Evolutionary conservation across 2,329 filamentous ascomycete genomes (phyloP).

Genomic region (Fusarium nelsonii): DNA sequence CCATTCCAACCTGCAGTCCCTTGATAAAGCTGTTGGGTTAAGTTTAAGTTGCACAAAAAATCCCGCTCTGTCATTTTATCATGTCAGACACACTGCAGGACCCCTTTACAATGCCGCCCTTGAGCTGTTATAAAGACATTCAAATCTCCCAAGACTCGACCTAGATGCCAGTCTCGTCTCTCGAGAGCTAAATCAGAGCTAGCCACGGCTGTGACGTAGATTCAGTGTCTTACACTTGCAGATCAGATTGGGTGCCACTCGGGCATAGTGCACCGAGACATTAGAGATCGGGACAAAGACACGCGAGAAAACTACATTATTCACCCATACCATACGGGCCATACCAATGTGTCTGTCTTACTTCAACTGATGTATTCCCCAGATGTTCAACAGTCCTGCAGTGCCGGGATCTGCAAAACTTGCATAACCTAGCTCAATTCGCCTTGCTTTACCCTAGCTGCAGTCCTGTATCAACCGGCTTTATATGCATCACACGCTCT

Average conservation of each 20-base stretch:
- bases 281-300: conserved; percentile 29
- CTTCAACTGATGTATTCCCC: conserved; percentile 11
- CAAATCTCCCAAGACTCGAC: conserved; percentile 31
- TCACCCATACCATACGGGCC: background rate
- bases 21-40: conserved; percentile 6
- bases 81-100: conserved; percentile 1
- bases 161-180: conserved; percentile 33
- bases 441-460: conserved; percentile 20
- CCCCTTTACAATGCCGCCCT: conserved; percentile 16
- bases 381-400: conserved; percentile 19
- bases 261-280: conserved; percentile 30
- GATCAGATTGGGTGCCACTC: conserved; percentile 9
- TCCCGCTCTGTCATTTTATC: background rate
- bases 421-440: conserved; percentile 24
- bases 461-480: conserved; percentile 11
- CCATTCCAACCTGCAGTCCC: conserved; percentile 34
- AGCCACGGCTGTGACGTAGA: conserved; percentile 27
- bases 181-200: background rate
- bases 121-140: conserved; percentile 33
- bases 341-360: conserved; percentile 28
- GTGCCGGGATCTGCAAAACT: conserved; percentile 35
- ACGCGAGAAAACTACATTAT: conserved; percentile 21
- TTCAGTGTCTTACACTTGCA: conserved; percentile 23
- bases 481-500: conserved; percentile 27
- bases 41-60: conserved; percentile 3